phyloP scores from a whole-genome alignment of 2,329 filamentous ascomycete species.

The Pseudocercospora crystallina region DNA sequence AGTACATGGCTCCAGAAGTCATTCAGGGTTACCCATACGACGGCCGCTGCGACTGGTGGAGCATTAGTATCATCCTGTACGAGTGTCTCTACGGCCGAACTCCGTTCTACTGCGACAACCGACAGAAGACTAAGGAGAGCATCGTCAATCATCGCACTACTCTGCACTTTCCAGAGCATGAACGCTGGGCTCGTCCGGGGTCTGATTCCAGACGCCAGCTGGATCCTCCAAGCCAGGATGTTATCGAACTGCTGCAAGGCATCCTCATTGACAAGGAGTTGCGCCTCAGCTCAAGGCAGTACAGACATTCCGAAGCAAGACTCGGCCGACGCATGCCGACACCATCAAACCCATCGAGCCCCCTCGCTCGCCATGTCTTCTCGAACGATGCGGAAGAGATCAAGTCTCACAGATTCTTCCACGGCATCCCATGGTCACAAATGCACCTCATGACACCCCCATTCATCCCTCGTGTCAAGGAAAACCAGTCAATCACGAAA shows the following conservation, averaged over 20 bases:
- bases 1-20: conserved; percentile 98
- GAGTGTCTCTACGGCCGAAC: conserved; percentile 93
- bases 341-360: conserved; percentile 43
- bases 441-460: conserved; percentile 72
- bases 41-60: conserved; percentile 95
- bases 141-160: conserved; percentile 73
- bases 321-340: conserved; percentile 30
- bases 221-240: conserved; percentile 62
- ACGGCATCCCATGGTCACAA: conserved; percentile 72
- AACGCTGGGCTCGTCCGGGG: conserved; percentile 55
- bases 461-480: conserved; percentile 70
- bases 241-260: conserved; percentile 72
- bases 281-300: conserved; percentile 70
- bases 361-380: conserved; percentile 60
- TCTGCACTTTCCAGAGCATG: conserved; percentile 67
- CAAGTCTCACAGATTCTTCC: conserved; percentile 85
- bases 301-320: conserved; percentile 63
- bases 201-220: conserved; percentile 37
- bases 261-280: conserved; percentile 72
- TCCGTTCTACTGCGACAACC: conserved; percentile 79
- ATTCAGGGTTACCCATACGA: conserved; percentile 81
- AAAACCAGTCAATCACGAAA: conserved; percentile 60
- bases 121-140: conserved; percentile 80
- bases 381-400: conserved; percentile 84
- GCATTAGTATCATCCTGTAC: conserved; percentile 88